Evolutionary conservation across 768 basidiomycete genomes (phyloP), one percentile per base, ranked within the genome.

Genomic region (Termitomyces sp.): DNA sequence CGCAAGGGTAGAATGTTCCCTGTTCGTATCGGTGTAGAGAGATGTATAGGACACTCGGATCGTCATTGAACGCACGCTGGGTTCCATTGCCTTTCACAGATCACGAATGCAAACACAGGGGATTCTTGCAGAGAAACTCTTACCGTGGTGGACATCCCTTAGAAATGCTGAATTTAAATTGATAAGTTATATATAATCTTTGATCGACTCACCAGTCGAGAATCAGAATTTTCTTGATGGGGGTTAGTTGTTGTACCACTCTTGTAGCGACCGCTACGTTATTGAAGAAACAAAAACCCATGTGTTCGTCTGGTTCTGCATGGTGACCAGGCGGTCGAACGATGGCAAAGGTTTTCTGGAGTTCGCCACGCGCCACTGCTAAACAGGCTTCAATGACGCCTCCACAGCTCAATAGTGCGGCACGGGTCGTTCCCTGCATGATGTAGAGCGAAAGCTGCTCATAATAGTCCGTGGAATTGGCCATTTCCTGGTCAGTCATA

Each of bases 231-330:
- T 81, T 90, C 69, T 87, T 90, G 58, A 92, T 72, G 6, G 79
- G 67, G 2, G 89, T 88, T 54, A 77, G 63, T 59, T 88, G 74
- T 67, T 91, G 87, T 19, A 90, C 84, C 25, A 94, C 89, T 64
- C 84, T 83, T 19, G 92, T 82, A 1, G 95, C 95, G 16, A 99
- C 90, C 0, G 97, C 89, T 34, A 96, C 94, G 67, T 99, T 99
- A 71, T 99, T 99, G 76, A 94, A 97, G 76, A 99, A 97, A 72
- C 97, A 98, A 70, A 99, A 99, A 1, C 97, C 97, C 95, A 98
- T 98, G 61, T 93, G 91, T 67, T 95, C 89, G 61, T 97, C 92
- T 5, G 97, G 97, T 68, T 99, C 97, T 6, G 97, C 95, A 66
- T 99, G 97, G 68, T 99, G 97, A 0, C 97, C 97, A 0, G 97